These are phyloP conservation scores for Ustulina deusta DNA, from an alignment of 2,329 filamentous ascomycete species.

Conservation along the genomic window DNA sequence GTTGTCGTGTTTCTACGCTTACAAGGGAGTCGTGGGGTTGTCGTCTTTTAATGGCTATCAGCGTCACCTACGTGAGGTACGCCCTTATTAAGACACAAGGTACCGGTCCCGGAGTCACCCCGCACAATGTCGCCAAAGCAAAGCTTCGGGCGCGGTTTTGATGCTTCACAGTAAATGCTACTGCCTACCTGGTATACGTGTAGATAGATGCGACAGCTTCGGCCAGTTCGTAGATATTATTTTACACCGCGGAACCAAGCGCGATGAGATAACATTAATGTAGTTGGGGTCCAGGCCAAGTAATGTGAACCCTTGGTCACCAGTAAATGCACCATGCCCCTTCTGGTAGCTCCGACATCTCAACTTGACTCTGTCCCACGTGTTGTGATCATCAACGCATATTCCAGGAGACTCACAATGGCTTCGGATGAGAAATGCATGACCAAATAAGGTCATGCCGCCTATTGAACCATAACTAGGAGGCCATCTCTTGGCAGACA, in stretches of 20 bases:
- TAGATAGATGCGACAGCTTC: neutral
- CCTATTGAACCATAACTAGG: neutral
- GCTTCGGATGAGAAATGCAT: neutral
- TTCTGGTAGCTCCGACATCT: slow-evolving; percentile 35
- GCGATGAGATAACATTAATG: neutral
- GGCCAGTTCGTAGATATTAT: neutral
- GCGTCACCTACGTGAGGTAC: neutral
- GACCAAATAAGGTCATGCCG: slow-evolving; percentile 21
- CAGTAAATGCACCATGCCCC: slow-evolving; percentile 15
- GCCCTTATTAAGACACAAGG: slow-evolving; percentile 16
- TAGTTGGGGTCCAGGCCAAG: neutral
- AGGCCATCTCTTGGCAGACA: slow-evolving; percentile 14
- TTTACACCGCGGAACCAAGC: neutral
- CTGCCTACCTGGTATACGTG: neutral
- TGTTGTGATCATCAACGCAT: neutral
- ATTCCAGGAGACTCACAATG: neutral
- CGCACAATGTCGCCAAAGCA: neutral
- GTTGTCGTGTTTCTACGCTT: neutral
- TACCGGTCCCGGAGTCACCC: slow-evolving; percentile 24
- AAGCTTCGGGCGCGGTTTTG: neutral
- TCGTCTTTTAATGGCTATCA: neutral
- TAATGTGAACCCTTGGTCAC: neutral
- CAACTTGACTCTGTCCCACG: neutral
- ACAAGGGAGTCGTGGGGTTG: neutral
- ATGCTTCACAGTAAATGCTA: neutral